Conservation (phyloP, 495 filamentous ascomycete species). For the Penicillium dipodomyicola region DNA sequence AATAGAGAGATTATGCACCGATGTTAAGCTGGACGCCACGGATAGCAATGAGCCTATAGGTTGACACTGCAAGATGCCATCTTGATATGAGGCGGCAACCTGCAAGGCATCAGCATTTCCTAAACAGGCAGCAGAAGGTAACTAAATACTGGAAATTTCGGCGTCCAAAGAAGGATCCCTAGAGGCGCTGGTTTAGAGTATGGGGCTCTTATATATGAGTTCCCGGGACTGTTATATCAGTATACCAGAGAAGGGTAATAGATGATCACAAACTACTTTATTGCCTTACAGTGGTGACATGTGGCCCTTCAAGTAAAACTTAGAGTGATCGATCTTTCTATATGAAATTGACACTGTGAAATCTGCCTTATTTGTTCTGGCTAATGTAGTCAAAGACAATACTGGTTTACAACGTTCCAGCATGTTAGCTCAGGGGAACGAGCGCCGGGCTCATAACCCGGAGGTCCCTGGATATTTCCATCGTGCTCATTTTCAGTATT, state of each 20-base stretch:
- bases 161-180: not conserved
- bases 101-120: not conserved
- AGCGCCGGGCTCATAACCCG: constrained; percentile 7
- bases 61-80: not conserved
- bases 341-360: not conserved
- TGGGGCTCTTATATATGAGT: not conserved
- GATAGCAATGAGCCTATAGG: not conserved
- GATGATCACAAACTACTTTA: not conserved
- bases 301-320: not conserved
- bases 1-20: not conserved
- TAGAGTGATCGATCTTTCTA: not conserved
- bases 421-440: constrained; percentile 4
- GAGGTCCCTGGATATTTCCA: no score
- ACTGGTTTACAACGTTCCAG: not conserved
- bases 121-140: not conserved
- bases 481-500: no score
- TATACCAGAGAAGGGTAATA: not conserved
- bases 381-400: not conserved
- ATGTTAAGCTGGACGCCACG: not conserved
- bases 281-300: not conserved
- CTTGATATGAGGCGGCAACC: not conserved
- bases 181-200: no score
- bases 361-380: no score
- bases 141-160: not conserved
- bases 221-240: not conserved